phyloP scores from a whole-genome alignment of 805 yeast genomes.

The Metschnikowia bowlesiae region DNA sequence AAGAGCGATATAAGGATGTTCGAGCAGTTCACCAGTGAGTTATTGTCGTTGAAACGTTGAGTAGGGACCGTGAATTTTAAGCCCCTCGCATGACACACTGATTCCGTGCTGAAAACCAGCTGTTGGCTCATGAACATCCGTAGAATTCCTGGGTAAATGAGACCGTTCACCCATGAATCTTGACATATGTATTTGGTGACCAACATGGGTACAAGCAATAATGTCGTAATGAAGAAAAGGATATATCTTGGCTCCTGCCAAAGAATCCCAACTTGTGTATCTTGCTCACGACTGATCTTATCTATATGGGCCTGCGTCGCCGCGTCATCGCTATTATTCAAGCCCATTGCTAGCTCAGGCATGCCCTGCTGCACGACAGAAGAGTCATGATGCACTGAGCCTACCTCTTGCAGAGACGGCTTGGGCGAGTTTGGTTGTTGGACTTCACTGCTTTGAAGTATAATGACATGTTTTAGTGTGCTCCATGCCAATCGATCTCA shows the following conservation, averaged over 20 bases:
- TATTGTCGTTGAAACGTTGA: constrained; percentile 48
- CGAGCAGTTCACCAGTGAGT: constrained; percentile 65
- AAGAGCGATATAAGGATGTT: constrained; percentile 55
- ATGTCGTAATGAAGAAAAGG: constrained; percentile 25
- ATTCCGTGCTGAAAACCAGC: constrained; percentile 70
- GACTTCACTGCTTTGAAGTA: no score
- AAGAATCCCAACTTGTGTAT: constrained; percentile 21
- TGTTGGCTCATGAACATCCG: constrained; percentile 75
- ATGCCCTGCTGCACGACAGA: background rate
- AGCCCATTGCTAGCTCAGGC: constrained; percentile 5
- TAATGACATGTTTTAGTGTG: no score
- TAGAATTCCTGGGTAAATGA: constrained; percentile 69
- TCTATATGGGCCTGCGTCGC: constrained; percentile 5
- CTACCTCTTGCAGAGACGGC: constrained; percentile 13
- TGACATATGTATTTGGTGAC: constrained; percentile 23
- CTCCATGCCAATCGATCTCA: no score
- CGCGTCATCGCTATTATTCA: constrained; percentile 8
- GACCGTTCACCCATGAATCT: constrained; percentile 34
- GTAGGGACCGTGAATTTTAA: constrained; percentile 63
- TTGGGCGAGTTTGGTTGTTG: no score
- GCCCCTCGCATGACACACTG: constrained; percentile 65
- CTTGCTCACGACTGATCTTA: constrained; percentile 7
- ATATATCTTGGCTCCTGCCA: constrained; percentile 35
- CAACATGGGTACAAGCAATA: constrained; percentile 28
- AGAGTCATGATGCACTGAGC: background rate